phyloP scores from a whole-genome alignment of 129 eudicot species.

The Deinandra increscens region DNA sequence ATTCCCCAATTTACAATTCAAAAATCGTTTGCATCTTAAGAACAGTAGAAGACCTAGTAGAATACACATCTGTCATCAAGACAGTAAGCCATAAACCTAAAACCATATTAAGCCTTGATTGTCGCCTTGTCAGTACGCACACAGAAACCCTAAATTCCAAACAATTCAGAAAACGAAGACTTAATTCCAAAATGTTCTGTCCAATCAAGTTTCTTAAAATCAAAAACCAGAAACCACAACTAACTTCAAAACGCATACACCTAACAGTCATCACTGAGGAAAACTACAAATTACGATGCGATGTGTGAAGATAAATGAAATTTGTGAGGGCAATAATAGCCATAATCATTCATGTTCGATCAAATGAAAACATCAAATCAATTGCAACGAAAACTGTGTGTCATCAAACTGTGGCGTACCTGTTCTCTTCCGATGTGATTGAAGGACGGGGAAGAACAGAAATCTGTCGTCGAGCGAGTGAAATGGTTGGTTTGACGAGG shows the following conservation, averaged over 20 bases:
- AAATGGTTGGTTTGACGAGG: constrained; percentile 11
- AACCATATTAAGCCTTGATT: background rate
- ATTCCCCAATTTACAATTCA: background rate
- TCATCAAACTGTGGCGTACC: constrained; percentile 15
- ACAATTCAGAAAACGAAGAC: background rate
- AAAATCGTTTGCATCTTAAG: background rate
- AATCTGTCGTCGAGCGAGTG: background rate
- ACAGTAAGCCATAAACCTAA: background rate
- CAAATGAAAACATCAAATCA: background rate
- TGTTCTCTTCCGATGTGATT: constrained; percentile 7
- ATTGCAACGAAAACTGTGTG: background rate
- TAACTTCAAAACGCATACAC: background rate
- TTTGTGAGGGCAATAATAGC: background rate
- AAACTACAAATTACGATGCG: background rate
- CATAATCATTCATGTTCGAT: background rate
- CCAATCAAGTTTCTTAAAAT: background rate
- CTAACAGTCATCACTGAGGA: background rate
- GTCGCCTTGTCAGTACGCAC: background rate
- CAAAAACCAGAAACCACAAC: background rate
- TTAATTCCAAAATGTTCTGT: background rate
- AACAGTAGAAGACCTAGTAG: background rate
- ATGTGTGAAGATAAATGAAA: background rate
- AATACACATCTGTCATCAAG: too few species aligned
- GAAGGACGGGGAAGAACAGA: background rate
- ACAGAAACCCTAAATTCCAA: background rate